Conservation (phyloP, 805 yeast species). For the Yarrowia sp. region DNA sequence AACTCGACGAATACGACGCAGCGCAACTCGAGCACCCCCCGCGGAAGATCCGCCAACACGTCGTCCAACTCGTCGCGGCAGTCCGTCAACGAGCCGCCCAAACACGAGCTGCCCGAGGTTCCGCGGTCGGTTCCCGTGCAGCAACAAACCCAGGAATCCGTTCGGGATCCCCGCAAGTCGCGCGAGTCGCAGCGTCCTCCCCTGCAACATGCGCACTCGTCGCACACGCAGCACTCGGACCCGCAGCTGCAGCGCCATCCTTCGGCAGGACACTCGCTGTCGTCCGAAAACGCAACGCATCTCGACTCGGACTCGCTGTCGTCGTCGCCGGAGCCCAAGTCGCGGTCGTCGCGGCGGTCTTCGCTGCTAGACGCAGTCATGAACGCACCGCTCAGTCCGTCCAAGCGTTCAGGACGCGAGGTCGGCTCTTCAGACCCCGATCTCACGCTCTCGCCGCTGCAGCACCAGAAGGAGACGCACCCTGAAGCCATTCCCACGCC, state of each 20-base stretch:
- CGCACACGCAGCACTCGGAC: conserved; percentile 17
- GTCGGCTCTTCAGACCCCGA: conserved; percentile 17
- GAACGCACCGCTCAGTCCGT: conserved; percentile 17
- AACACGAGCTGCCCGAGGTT: not conserved
- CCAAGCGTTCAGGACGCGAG: not conserved
- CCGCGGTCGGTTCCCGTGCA: too few relatives aligned
- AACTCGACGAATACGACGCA: too few relatives aligned
- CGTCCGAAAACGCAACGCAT: conserved; percentile 8
- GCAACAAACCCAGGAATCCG: not conserved
- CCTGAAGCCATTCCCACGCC: conserved; percentile 12
- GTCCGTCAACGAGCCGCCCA: not conserved
- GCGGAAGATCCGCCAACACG: not conserved
- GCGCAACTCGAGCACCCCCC: too few relatives aligned
- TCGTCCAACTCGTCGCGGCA: not conserved
- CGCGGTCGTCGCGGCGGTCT: conserved; percentile 9
- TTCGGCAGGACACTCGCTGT: not conserved
- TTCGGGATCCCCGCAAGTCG: conserved; percentile 7
- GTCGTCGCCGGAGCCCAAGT: conserved; percentile 10
- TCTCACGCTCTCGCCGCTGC: conserved; percentile 6
- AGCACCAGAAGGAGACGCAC: not conserved
- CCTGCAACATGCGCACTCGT: not conserved
- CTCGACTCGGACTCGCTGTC: conserved; percentile 11
- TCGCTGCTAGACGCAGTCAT: conserved; percentile 22
- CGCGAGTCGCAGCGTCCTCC: conserved; percentile 19
- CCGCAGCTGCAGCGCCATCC: conserved; percentile 7